Base-by-base conservation (phyloP, 495 filamentous ascomycete genomes). In the Cenococcum geophilum region DNA sequence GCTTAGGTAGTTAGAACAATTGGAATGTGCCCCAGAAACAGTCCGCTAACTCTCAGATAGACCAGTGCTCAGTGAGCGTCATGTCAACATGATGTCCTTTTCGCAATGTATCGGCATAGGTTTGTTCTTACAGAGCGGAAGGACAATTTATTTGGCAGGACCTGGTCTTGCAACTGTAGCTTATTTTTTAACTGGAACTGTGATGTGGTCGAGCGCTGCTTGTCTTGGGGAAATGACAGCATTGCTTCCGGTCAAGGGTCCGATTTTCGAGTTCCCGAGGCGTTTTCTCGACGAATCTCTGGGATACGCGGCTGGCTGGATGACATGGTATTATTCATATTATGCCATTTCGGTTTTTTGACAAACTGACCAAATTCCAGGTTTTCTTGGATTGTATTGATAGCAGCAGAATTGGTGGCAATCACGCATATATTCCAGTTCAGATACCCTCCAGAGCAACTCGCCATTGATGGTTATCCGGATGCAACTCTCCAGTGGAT, bases 211-310 rank as follows among this genome's bases (percentile, higher is more conserved):
- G 16, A 61, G 23, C 9, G 40, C 48, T 18, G 59, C 50, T 22
- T 55, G 27, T 25, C 32, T 61, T 21, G 59, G 59, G 21, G 59
- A 61, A 21, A 61, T 61, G 59, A 61, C 59, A 14, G 59, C 59
- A 2, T 25, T 61, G 14, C 57, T 61, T 45, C 59, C 59, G 1
- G 51, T 61, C 3, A 37, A 43, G 18, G 59, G 59, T 1, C 50
- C 59, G 16, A 27, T 61, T 16, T 61, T 61, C 51, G 59, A 61
- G 59, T 55, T 61, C 36, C 59, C 59, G 14, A 23, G 59, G 14
- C 52, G 59, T 4, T 61, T 61, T 27, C 36, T 61, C 8, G 59
- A 61, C 43, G 51, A 61, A 23, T 55, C 50, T 43, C n/a, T 61
- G 6, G 59, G 59, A 25, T 61, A 40, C 32, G 59, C 59, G 12